Evolutionary conservation across 768 basidiomycete genomes (phyloP), one percentile per base, ranked within the genome.

Genomic region (Boletus coccyginus): DNA sequence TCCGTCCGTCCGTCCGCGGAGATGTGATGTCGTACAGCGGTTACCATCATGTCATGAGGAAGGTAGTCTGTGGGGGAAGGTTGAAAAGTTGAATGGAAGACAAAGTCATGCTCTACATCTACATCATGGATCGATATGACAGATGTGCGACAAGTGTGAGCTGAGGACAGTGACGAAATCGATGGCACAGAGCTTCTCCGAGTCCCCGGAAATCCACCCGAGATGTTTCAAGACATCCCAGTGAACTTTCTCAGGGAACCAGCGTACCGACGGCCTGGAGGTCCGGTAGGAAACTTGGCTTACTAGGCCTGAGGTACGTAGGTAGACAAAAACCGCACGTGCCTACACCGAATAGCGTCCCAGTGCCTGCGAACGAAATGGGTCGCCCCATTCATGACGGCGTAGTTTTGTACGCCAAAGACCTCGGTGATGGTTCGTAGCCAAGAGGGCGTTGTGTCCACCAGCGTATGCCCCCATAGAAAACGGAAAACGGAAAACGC

Each of bases 401-500:
- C 40, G 7, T 32, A 43, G 41, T 11, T 48, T 48, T 31, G 33
- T 17, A 13, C 51, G 33, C 51, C 40, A 36, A 21, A 21, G 21
- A 21, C 21, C 21, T 21, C 21, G 21, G 21, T 38, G 40, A 39
- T 47, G n/a, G 39, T 51, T 21, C 46, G 56, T 53, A 40, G 44
- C 35, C n/a, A 32, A 39, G 32, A 44, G 51, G 19, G 51, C 46
- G 21, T 53, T 53, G 40, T 57, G 33, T 32, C 41, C 41, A 32
- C 50, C 45, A 7, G 45, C 44, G 24, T 47, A 35, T 13, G 46
- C 14, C 41, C 41, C 46, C 1, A 31, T 52, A 40, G 11, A 56
- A 33, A 52, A 21, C 21, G 21, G n/a, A n/a, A n/a, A n/a, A 85
- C 83, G 56, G 50, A 32, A 39, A 46, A 52, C 10, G 55, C 21